Evolutionary conservation across 371 early-diverging fungal genomes (phyloP).

Genomic region (Capillidium heterosporum): DNA sequence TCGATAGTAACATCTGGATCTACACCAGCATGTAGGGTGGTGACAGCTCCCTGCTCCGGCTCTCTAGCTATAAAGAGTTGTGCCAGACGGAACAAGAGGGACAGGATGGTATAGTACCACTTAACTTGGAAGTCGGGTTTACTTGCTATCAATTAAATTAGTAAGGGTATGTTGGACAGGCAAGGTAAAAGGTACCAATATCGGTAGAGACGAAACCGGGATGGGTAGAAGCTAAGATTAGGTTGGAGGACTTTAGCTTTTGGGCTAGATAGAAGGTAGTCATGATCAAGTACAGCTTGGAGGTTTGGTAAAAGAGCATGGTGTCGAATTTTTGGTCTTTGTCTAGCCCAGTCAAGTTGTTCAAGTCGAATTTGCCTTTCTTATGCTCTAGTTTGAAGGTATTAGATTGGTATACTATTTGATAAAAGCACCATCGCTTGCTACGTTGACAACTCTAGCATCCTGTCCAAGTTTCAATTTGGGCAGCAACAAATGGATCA

Average conservation of each 20-base stretch:
- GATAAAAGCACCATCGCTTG: neutral
- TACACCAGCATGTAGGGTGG: neutral
- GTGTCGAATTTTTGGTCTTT: slow-evolving; percentile 17
- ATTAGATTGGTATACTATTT: neutral
- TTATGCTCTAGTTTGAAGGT: neutral
- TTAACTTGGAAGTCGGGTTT: neutral
- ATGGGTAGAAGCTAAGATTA: slow-evolving; percentile 41
- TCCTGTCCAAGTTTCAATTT: neutral
- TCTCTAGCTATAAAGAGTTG: neutral
- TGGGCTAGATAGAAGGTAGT: slow-evolving; percentile 29
- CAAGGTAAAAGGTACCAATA: neutral
- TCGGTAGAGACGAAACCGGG: slow-evolving; percentile 26
- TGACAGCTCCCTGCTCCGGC: neutral
- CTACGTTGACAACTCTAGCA: neutral
- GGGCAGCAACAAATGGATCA: neutral
- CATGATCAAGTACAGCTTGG: slow-evolving; percentile 41
- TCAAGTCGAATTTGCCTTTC: neutral
- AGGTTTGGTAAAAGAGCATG: slow-evolving; percentile 6
- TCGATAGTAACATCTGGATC: neutral
- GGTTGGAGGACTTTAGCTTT: slow-evolving; percentile 17
- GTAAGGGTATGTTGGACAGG: neutral
- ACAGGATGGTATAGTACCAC: neutral
- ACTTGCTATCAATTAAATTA: neutral
- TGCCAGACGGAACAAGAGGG: neutral
- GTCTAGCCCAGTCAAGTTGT: slow-evolving; percentile 9